phyloP scores from a whole-genome alignment of 306 rosid species.

The Cucumis cinereus region DNA sequence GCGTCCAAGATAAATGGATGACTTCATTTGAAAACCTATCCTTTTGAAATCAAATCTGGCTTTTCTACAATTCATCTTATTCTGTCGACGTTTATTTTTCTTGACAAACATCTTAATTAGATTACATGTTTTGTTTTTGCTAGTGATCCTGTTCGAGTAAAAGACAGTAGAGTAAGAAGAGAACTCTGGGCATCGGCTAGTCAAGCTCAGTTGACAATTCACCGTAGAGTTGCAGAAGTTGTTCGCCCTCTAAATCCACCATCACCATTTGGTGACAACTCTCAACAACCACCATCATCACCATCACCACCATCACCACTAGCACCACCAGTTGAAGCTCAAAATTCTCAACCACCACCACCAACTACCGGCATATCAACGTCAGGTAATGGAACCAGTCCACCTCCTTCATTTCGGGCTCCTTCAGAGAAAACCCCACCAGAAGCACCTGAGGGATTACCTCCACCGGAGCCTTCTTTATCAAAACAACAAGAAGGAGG shows the following conservation, averaged over 20 bases:
- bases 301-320: not conserved
- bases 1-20: not conserved
- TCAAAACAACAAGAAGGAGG: not conserved
- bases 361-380: not conserved
- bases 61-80: not conserved
- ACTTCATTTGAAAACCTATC: not conserved
- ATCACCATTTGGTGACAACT: too few species aligned
- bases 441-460: not conserved
- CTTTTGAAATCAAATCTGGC: not conserved
- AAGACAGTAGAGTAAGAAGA: constrained; percentile 18
- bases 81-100: not conserved
- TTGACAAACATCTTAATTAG: not conserved
- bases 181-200: constrained; percentile 1
- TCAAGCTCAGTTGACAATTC: not conserved
- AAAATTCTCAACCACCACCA: not conserved
- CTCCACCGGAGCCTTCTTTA: not conserved
- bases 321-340: not conserved
- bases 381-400: not conserved
- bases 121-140: constrained; percentile 10
- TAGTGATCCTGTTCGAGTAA: constrained; percentile 25
- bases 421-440: not conserved
- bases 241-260: not conserved
- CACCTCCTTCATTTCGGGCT: not conserved
- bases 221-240: not conserved
- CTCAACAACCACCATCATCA: not conserved